Evolutionary conservation across 192 early-diverging fungal species (phyloP).

Genomic region (Cetraspora pellucida): DNA sequence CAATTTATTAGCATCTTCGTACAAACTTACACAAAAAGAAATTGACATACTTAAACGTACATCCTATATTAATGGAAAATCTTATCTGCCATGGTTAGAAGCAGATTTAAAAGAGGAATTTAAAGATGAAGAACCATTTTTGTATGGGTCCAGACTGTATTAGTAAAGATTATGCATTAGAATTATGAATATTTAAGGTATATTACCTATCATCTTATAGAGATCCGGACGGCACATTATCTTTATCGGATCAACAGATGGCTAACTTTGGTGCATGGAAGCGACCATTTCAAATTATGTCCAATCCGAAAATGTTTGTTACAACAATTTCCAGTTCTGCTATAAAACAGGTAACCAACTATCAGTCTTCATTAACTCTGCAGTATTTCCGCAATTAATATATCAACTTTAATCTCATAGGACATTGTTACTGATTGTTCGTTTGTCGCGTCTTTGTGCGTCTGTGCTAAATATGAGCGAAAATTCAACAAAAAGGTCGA

Average conservation of each 20-base stretch:
- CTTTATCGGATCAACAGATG: conserved; percentile 74
- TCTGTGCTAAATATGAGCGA: conserved; percentile 77
- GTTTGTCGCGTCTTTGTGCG: conserved; percentile 91
- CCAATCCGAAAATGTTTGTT: conserved; percentile 69
- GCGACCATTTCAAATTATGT: conserved; percentile 75
- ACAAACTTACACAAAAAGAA: conserved; percentile 51
- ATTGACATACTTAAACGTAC: conserved; percentile 64
- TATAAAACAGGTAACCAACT: conserved; percentile 56
- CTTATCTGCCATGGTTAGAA: conserved; percentile 76
- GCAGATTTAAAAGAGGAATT: conserved; percentile 66
- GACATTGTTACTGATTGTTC: conserved; percentile 95
- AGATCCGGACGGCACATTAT: conserved; percentile 79
- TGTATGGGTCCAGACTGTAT: conserved; percentile 39
- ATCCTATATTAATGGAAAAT: conserved; percentile 70
- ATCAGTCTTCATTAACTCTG: background rate
- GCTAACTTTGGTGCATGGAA: conserved; percentile 79
- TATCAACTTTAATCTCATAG: conserved; percentile 7
- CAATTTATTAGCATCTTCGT: background rate
- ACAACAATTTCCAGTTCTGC: conserved; percentile 63
- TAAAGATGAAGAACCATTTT: conserved; percentile 52
- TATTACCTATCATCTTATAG: conserved; percentile 37
- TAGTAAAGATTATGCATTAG: conserved; percentile 36
- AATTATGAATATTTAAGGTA: conserved; percentile 34
- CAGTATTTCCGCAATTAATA: background rate
- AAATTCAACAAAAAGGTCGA: conserved; percentile 69